phyloP scores from a whole-genome alignment of 805 yeast genomes.

The Hanseniaspora occidentalis region DNA sequence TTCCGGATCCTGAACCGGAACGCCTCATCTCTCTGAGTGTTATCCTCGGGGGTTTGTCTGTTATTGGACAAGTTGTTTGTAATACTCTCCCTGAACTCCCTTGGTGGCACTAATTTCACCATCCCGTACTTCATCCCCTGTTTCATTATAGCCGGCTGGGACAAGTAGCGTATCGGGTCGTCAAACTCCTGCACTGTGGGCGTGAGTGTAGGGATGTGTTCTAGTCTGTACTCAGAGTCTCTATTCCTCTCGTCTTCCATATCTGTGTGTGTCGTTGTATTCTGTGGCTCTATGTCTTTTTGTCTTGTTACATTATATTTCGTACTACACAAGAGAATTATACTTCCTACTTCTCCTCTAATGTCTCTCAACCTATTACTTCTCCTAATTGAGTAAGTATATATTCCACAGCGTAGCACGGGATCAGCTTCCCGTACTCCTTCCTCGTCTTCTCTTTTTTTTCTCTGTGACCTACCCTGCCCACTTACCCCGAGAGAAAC shows the following conservation, averaged over 20 bases:
- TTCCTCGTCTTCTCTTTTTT: no score
- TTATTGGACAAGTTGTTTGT: slow-evolving; percentile 2
- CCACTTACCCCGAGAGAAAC: no score
- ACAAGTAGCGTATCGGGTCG: slow-evolving; percentile 58
- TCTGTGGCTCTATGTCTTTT: no score
- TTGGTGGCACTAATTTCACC: slow-evolving; percentile 58
- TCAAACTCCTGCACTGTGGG: slow-evolving; percentile 44
- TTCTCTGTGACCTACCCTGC: no score
- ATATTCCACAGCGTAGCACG: no score
- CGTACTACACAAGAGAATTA: no score
- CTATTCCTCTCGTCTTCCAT: neutral
- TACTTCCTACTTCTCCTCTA: no score
- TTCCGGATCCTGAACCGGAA: slow-evolving; percentile 57
- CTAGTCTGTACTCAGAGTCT: slow-evolving; percentile 6
- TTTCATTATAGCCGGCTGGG: slow-evolving; percentile 29
- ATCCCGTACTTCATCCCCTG: slow-evolving; percentile 59
- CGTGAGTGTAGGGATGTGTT: slow-evolving; percentile 37
- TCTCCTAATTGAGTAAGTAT: no score
- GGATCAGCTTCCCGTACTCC: no score
- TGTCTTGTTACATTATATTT: no score
- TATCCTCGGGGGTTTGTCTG: slow-evolving; percentile 31
- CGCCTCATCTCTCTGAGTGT: slow-evolving; percentile 26
- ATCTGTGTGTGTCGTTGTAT: neutral
- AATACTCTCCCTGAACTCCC: slow-evolving; percentile 18
- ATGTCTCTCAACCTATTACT: no score